Percentiles rank a stretch among this genome's conserved stretches.
These are phyloP conservation scores for Simplicillium aogashimaense DNA, from an alignment of 2,329 filamentous ascomycete genomes.

Conservation along the genomic window DNA sequence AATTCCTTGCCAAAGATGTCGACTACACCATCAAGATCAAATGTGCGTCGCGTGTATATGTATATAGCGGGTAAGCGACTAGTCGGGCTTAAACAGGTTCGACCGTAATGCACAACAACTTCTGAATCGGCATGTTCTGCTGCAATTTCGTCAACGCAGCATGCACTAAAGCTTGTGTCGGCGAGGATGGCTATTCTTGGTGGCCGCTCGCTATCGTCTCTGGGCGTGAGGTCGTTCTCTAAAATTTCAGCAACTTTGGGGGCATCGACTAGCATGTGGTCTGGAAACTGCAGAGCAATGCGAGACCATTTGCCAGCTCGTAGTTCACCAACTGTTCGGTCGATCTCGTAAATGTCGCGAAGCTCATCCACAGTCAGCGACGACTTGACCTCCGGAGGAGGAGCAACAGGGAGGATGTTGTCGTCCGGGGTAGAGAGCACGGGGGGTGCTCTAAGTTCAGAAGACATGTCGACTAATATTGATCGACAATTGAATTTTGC, in stretches of 20 bases:
- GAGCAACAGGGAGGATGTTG: constrained; percentile 42
- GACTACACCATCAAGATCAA: constrained; percentile 51
- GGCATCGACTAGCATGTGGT: constrained; percentile 82
- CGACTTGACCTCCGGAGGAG: constrained; percentile 20
- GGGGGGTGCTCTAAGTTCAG: constrained; percentile 41
- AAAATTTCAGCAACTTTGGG: constrained; percentile 63
- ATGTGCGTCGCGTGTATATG: constrained; percentile 67
- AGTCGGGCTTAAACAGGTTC: constrained; percentile 85
- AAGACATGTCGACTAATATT: constrained; percentile 24
- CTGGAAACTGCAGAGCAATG: constrained; percentile 91
- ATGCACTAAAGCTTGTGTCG: constrained; percentile 94
- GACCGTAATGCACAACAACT: constrained; percentile 87
- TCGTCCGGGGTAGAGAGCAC: constrained; percentile 57
- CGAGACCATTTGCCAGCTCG: constrained; percentile 59
- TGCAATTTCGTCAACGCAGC: constrained; percentile 93
- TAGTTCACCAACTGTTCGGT: constrained; percentile 69
- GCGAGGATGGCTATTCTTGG: constrained; percentile 69
- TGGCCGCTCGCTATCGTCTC: constrained; percentile 9
- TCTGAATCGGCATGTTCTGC: constrained; percentile 89
- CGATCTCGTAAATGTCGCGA: constrained; percentile 71
- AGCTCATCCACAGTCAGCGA: constrained; percentile 56
- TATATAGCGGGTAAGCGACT: constrained; percentile 81
- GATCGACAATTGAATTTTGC: too few species aligned
- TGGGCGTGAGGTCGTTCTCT: constrained; percentile 12
- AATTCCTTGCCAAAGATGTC: constrained; percentile 61